These are phyloP conservation scores for Ascoidea rubescens DNA, from an alignment of 805 yeast species.

Conservation along the genomic window DNA sequence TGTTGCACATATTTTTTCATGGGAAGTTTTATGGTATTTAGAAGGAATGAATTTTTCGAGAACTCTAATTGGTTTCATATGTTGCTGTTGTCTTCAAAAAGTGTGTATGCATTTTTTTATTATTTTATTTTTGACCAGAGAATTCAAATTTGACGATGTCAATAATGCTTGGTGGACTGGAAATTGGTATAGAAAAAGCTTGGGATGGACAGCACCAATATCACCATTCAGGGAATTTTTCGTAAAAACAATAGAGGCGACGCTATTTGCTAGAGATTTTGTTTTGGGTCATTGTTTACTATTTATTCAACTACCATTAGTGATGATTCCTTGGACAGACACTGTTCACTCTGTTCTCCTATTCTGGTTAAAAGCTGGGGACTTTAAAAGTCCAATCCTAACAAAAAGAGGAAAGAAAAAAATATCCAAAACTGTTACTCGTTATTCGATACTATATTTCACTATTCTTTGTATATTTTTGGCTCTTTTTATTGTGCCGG, in stretches of 20 bases:
- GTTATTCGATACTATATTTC: slow-evolving; percentile 24
- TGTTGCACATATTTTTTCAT: slow-evolving; percentile 71
- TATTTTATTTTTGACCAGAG: slow-evolving; percentile 71
- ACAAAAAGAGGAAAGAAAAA: slow-evolving; percentile 28
- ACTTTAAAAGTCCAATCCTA: slow-evolving; percentile 31
- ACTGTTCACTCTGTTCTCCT: slow-evolving; percentile 45
- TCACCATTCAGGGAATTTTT: slow-evolving; percentile 45
- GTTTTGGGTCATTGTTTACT: slow-evolving; percentile 38
- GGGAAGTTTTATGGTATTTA: slow-evolving; percentile 92
- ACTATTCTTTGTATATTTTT: slow-evolving; percentile 10
- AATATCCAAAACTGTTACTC: slow-evolving; percentile 21
- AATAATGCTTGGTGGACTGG: slow-evolving; percentile 86
- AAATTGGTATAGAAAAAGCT: slow-evolving; percentile 41
- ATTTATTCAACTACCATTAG: slow-evolving; percentile 35
- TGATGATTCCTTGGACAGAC: slow-evolving; percentile 42
- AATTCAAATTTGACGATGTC: slow-evolving; percentile 87
- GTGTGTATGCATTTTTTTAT: slow-evolving; percentile 76
- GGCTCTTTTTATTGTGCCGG: background rate
- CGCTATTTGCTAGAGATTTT: slow-evolving; percentile 41
- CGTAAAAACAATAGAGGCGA: slow-evolving; percentile 43
- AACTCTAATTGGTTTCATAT: slow-evolving; percentile 74
- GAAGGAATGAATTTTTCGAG: slow-evolving; percentile 85
- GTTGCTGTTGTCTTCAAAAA: slow-evolving; percentile 82
- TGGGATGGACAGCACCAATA: slow-evolving; percentile 38
- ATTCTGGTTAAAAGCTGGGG: slow-evolving; percentile 45